Evolutionary conservation across 257 asterid species (phyloP), one percentile per base, ranked within the genome.

Genomic region (Fraxinus quadrangulata): DNA sequence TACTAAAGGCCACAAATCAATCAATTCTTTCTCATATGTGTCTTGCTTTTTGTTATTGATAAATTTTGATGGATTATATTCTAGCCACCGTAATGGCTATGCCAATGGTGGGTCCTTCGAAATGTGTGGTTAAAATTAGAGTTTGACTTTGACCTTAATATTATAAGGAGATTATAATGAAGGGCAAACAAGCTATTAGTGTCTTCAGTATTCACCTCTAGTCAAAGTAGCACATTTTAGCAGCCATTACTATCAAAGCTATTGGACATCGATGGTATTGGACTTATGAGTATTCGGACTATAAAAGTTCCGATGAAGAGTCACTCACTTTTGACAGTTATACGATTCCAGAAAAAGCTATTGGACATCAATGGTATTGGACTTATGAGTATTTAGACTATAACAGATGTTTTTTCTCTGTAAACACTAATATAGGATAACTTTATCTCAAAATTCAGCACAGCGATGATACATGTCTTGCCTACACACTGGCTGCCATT

Each of bases 391-490:
- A 33, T 33, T 33, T 33, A 33, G 36, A 33, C 36, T 4, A 33
- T 33, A 33, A 4, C 36, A 33, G 36, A 4, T 33, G 6, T 33
- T 3, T 31, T 21, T 2, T 9, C 8, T 21, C 17, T 61, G 19
- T 63, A 4, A 28, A 10, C 9, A 1, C 36, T 26, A 19, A 63
- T 24, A 63, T 63, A 8, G 10, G 69, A 2, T 63, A 26, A 67
- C 28, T 76, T 71, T 72, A 33, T 77, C 71, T 74, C 49, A 75
- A 76, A 75, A 16, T 92, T 89, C 99, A 95, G 97, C 87, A 89
- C 81, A 89, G 89, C 42, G 97, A 95, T 86, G 99, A 95, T 77
- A 82, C 91, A 59, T 93, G 96, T 82, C 98, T 95, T 79, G 97
- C 99, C 24, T 93, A 91, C 84, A 95, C 99, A 13, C 84, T 95